A percentile compares a stretch with the other conserved stretches of the same genome.
Evolutionary conservation across 2,329 filamentous ascomycete genomes (phyloP).

Genomic region (Ascochyta rabiei): DNA sequence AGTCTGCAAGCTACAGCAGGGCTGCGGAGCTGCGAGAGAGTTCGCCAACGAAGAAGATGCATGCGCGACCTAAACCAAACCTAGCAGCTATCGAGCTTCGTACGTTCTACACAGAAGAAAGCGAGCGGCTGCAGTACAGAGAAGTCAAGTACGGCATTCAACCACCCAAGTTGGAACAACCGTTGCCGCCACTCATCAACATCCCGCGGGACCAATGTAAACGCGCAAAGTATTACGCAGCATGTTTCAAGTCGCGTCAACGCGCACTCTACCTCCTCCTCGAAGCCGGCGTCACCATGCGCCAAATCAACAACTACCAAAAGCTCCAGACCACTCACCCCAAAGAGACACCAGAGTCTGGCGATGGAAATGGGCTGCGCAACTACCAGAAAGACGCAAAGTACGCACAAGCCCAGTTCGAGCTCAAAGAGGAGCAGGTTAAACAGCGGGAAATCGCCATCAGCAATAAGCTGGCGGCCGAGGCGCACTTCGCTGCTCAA

Average conservation of each 20-base stretch:
- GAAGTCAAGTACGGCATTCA: conserved; percentile 42
- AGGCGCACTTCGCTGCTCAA: conserved; percentile 29
- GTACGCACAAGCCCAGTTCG: conserved; percentile 23
- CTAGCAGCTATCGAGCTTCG: conserved; percentile 29
- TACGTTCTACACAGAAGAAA: conserved; percentile 25
- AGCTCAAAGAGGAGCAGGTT: conserved; percentile 21
- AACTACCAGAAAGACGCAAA: conserved; percentile 36
- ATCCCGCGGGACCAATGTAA: conserved; percentile 31
- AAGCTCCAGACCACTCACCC: conserved; percentile 28
- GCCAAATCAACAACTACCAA: conserved; percentile 39
- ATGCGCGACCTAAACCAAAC: conserved; percentile 31
- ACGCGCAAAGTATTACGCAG: conserved; percentile 35
- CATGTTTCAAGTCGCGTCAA: conserved; percentile 42
- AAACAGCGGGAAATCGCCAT: conserved; percentile 39
- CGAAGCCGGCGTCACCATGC: conserved; percentile 37
- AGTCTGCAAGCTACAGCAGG: background rate
- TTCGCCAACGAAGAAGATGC: conserved; percentile 26
- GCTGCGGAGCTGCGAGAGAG: conserved; percentile 22
- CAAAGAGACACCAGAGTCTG: conserved; percentile 28
- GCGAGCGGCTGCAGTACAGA: conserved; percentile 40
- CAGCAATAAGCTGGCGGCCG: conserved; percentile 31
- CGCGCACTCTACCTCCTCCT: conserved; percentile 37
- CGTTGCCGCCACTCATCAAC: conserved; percentile 40
- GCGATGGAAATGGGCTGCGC: conserved; percentile 26
- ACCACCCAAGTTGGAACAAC: conserved; percentile 30